Evolutionary conservation across 2,329 filamentous ascomycete species (phyloP), one percentile per base, ranked within the genome.

Genomic region (Teratosphaeria zuluensis): DNA sequence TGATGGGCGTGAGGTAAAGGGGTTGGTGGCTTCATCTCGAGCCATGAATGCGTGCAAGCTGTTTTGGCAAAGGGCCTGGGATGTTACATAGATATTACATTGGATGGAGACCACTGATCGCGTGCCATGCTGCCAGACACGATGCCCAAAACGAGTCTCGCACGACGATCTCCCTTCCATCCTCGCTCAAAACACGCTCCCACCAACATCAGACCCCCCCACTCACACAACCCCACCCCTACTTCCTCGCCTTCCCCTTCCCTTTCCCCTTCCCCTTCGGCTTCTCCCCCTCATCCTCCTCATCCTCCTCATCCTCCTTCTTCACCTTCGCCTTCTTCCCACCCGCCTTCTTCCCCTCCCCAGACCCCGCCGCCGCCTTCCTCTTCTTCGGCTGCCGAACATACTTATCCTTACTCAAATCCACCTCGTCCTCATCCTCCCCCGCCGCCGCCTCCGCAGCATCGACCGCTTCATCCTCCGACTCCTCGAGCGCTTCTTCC

Each of bases 401-500:
- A 69, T 95, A 96, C 74, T 96, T 97, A 75, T 99, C 94, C 71
- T 92, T 95, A 69, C 88, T 90, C 56, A 97, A 73, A 70, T 95
- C 90, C n/a, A 85, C 77, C 56, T 91, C 88, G 12, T 90, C 87
- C 3, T 89, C 88, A 0, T 86, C 86, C 1, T 80, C 84, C 48
- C 86, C 86, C 0, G 80, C 84, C 51, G 84, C 89, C 16, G 85
- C 76, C 55, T 90, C 75, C 54, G 72, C 75, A 54, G 72, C 69
- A 28, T 74, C 75, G 4, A 73, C 57, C 24, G 62, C 85, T n/a
- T 80, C 86, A 21, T 86, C 88, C 51, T 84, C 92, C 4, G 90
- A 91, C 66, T 95, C 92, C 54, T 97, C 92, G 57, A 99, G 87
- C 1, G 92, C 94, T 74, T 99, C 94, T 75, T 99, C 94, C 33